Evolutionary conservation across 106 monocot species (phyloP), one percentile per base, ranked within the genome.

Genomic region (Allium sativum): DNA sequence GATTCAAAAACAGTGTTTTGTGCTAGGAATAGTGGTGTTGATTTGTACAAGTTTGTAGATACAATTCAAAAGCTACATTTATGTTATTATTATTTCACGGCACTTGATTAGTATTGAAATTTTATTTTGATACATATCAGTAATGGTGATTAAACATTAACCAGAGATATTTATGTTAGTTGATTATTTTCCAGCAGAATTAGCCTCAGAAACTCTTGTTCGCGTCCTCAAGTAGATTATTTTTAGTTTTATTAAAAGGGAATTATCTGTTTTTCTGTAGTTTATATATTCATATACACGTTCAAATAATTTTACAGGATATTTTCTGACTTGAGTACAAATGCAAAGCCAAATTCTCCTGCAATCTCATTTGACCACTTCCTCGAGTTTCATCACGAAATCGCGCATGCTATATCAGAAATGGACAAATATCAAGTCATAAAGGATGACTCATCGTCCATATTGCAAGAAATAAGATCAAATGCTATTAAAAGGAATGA

Each of bases 131-230:
- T 31, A 31, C 5, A 3, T 5, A 31, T 31, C 31, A 31, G 5
- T 31, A 31, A 3, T 31, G 31, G 31, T 5, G 31, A 31, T 31
- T 31, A n/a, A n/a, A n/a, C n/a, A n/a, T n/a, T n/a, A n/a, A n/a
- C n/a, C n/a, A n/a, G n/a, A n/a, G n/a, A n/a, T n/a, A n/a, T n/a
- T n/a, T n/a, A n/a, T n/a, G n/a, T n/a, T n/a, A n/a, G n/a, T n/a
- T n/a, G n/a, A n/a, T n/a, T n/a, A n/a, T n/a, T n/a, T n/a, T n/a
- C n/a, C n/a, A n/a, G n/a, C n/a, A n/a, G n/a, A n/a, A n/a, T n/a
- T n/a, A n/a, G 84, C 92, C 18, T 60, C 82, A 3, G 92, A 98
- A 69, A 85, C 78, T 40, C 56, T 92, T 6, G 78, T 85, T 56
- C 72, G 88, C 19, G 64, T 85, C 14, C 78, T 92, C 76, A 88